Evolutionary conservation across 371 early-diverging fungal species (phyloP), one percentile per base, ranked within the genome.

Genomic region (Mucor sp.): DNA sequence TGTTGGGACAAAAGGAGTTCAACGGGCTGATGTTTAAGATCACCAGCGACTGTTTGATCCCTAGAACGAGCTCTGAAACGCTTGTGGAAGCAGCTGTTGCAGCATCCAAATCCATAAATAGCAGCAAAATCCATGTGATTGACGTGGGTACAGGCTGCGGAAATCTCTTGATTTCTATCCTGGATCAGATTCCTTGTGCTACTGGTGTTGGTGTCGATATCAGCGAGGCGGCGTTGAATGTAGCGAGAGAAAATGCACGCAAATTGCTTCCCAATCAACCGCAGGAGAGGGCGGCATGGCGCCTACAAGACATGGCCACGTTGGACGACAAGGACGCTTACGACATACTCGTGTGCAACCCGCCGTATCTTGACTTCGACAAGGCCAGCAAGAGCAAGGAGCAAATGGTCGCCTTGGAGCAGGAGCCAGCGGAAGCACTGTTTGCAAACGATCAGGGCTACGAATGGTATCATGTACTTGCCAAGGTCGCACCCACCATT

Each of bases 131-230:
- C 21, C 78, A 71, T 17, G 67, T 91, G 5, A 68, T 93, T 60
- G 93, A 93, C 68, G 79, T 93, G 33, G 93, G 93, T 0, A 93
- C 93, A 4, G 93, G 93, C 1, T 88, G 86, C 63, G 93, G 92
- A 0, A 91, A 91, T 71, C 66, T 93, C 6, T 58, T 93, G 2
- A 50, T 91, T 11, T 87, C 93, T 0, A 74, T 89, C 17, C 72
- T 92, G 6, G 58, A 71, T 21, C 59, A 71, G 1, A 43, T 76
- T 17, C 25, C 32, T 63, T 77, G 56, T 4, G 66, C 68, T 0
- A 43, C 44, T 0, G 93, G 91, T 8, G 70, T 86, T 5, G 93
- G 89, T 4, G 67, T 93, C 4, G 93, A 93, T 64, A 87, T 92
- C 28, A 89, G 90, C 63, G 43, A 65, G 8, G 67, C 80, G 0